Percentiles rank a stretch among this genome's conserved stretches.
Conservation (phyloP, 2,329 filamentous ascomycete species). For the Simplicillium sp. region DNA sequence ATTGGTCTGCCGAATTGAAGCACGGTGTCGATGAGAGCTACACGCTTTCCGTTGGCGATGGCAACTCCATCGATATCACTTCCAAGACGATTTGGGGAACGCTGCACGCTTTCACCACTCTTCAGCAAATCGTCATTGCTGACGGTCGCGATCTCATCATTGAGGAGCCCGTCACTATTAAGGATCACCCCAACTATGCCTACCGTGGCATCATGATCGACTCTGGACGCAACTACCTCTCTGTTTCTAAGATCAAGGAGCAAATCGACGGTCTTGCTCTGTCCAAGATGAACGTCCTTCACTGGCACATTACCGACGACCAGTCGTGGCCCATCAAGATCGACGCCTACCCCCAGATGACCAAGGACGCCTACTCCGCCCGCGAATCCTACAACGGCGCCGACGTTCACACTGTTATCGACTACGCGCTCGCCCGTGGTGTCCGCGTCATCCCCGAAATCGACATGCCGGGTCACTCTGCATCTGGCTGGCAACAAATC, state of each 20-base stretch:
- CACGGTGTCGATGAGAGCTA: slow-evolving; percentile 51
- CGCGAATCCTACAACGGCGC: slow-evolving; percentile 34
- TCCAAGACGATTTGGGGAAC: slow-evolving; percentile 44
- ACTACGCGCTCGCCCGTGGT: slow-evolving; percentile 42
- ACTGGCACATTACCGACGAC: slow-evolving; percentile 46
- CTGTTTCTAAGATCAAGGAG: slow-evolving; percentile 38
- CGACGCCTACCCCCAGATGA: slow-evolving; percentile 38
- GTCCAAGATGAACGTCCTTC: slow-evolving; percentile 46
- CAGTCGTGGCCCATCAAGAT: slow-evolving; percentile 47
- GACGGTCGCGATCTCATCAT: slow-evolving; percentile 34
- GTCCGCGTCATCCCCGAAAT: slow-evolving; percentile 53
- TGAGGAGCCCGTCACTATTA: slow-evolving; percentile 41
- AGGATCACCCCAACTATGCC: slow-evolving; percentile 40
- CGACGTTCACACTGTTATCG: slow-evolving; percentile 32
- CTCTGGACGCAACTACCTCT: slow-evolving; percentile 43
- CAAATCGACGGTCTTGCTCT: slow-evolving; percentile 45
- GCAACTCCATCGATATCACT: slow-evolving; percentile 31
- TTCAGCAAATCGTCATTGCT: slow-evolving; percentile 44
- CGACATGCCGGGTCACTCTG: slow-evolving; percentile 51
- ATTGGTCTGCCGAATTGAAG: slow-evolving; percentile 36
- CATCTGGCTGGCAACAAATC: slow-evolving; percentile 45
- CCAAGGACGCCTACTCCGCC: slow-evolving; percentile 41
- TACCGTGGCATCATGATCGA: slow-evolving; percentile 47
- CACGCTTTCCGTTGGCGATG: slow-evolving; percentile 29
- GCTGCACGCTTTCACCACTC: slow-evolving; percentile 45